Evolutionary conservation across 176 grass and related monocot species (phyloP), one percentile per base, ranked within the genome.

Genomic region (Lolium multiflorum): DNA sequence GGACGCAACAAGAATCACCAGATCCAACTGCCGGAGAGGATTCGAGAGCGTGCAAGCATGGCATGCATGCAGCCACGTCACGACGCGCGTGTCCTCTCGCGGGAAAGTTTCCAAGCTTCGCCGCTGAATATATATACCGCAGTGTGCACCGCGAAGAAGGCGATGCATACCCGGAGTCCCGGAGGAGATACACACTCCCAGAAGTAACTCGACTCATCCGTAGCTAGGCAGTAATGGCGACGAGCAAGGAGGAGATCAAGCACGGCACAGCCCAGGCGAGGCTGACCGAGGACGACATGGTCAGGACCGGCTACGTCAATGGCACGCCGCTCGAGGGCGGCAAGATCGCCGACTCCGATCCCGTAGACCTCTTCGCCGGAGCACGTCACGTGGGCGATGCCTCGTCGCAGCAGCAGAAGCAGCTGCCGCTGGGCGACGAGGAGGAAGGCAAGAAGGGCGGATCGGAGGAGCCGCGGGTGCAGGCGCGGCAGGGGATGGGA

Each of bases 241-340:
- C 80, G 12, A 91, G 90, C 74, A 92, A 90, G 77, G 50, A 88
- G 1, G 87, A 88, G 18, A 41, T 92, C 15, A 81, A 83, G 72
- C 18, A 92, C 55, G 90, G 81, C 0, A 35, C 31, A 21, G 90
- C 84, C 1, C 92, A 81, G 22, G 76, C 89, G 16, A 94, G 80
- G 90, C 44, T 97, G 59, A 89, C 57, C 5, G 92, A 87, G 68
- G 92, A 92, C 47, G 92, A 94, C 78, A 91, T 88, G 90, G 74
- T 92, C 22, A 71, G 95, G 46, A 91, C 88, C 0, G 86, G 86
- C 3, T 97, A 88, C 77, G 3, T 74, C 81, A 76, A 97, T 41
- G 95, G 95, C 84, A 86, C 92, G 0, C 88, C 95, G 28, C 82
- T 97, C 2, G 95, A 94, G 81, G 81, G 38, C 37, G 90, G 95